A percentile compares a stretch with the other conserved stretches of the same genome.
These are phyloP conservation scores for Aspergillus baeticus DNA, from an alignment of 495 filamentous ascomycete species.

Conservation along the genomic window DNA sequence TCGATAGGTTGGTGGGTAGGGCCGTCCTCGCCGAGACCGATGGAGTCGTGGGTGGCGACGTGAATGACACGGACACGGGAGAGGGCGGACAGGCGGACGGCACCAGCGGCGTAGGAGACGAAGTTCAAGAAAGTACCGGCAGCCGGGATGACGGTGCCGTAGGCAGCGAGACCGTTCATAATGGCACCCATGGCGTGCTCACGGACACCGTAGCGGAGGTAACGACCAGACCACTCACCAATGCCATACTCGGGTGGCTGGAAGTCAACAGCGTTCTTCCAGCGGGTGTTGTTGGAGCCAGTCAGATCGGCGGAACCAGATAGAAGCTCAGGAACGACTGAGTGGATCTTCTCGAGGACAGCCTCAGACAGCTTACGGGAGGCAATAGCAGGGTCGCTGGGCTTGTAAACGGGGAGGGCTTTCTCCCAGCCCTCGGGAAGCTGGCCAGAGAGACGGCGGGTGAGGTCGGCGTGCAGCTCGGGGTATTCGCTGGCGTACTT, in stretches of 20 bases:
- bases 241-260: conserved; percentile 83
- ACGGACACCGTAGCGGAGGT: conserved; percentile 95
- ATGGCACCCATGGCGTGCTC: conserved; percentile 97
- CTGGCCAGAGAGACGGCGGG: conserved; percentile 75
- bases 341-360: conserved; percentile 85
- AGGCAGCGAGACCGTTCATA: conserved; percentile 96
- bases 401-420: conserved; percentile 86
- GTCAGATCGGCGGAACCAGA: conserved; percentile 98
- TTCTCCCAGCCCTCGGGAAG: conserved; percentile 98
- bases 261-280: conserved; percentile 97
- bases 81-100: conserved; percentile 89
- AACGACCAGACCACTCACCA: conserved; percentile 86
- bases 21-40: conserved; percentile 98
- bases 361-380: conserved; percentile 95
- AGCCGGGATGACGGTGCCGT: conserved; percentile 92
- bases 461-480: conserved; percentile 73
- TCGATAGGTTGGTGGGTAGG: conserved; percentile 99
- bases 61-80: conserved; percentile 92
- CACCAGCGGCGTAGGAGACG: conserved; percentile 95
- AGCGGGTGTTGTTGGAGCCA: conserved; percentile 96
- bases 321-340: conserved; percentile 81
- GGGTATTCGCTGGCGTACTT: conserved; percentile 80
- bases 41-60: conserved; percentile 98
- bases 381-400: conserved; percentile 78
- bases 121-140: conserved; percentile 99